Evolutionary conservation across 345 rosid species (phyloP), one percentile per base, ranked within the genome.

Genomic region (Citrus sp.): DNA sequence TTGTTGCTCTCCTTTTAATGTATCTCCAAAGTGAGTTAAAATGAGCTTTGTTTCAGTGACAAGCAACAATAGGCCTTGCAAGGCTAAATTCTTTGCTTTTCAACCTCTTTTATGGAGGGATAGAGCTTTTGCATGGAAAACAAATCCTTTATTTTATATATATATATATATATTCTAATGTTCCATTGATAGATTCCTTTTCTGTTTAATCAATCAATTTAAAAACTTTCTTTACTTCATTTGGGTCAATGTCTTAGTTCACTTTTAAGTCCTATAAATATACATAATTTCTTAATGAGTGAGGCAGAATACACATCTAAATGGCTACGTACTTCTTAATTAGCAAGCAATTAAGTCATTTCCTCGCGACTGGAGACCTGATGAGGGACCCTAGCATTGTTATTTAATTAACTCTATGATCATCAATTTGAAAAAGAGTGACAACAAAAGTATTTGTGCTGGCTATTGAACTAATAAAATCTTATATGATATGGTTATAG

Each of bases 1-100:
- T 81, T 85, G 84, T 81, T 84, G 58, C 91, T 81, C 87, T 82
- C 74, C 91, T 90, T 88, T 88, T 85, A 78, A 88, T 86, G 93
- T 59, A 84, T 75, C 81, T 78, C 80, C 83, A 87, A 88, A 88
- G 90, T 70, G 81, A 49, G 70, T 74, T 80, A 82, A 86, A 90
- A 84, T 87, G 74, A 82, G 83, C 87, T 70, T 70, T 63, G 61
- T 78, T 84, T 77, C 77, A 65, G 70, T 82, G 84, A 85, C 77
- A 82, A 80, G 82, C 68, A 70, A 78, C 69, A 42, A 59, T 38
- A 42, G 64, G 32, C 73, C 86, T 69, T 86, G 87, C 87, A 85
- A 77, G 77, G 70, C 70, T 77, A 72, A 56, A 63, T 70, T 78
- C 55, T 54, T 73, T 85, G 84, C 88, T 81, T 82, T 82, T 85